Conservation (phyloP, 495 filamentous ascomycete species). For the Neurospora africana region DNA sequence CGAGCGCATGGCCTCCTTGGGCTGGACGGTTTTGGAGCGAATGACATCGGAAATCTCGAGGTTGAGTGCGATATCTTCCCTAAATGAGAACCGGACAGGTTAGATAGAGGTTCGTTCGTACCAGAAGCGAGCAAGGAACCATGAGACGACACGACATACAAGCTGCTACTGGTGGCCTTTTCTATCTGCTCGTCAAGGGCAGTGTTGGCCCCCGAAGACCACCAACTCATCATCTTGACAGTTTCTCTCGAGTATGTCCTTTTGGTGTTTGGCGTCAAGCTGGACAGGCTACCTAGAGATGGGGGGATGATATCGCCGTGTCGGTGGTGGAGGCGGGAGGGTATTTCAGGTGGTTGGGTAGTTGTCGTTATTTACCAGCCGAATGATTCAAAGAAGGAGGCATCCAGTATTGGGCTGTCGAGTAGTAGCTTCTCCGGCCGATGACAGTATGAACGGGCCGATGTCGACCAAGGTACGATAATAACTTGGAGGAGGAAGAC, state of each 20-base stretch:
- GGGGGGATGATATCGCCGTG: not conserved
- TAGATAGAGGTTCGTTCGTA: slow-evolving; percentile 10
- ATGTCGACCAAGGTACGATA: not conserved
- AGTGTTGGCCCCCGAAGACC: slow-evolving; percentile 62
- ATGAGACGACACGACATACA: slow-evolving; percentile 43
- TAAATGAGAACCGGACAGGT: slow-evolving; percentile 23
- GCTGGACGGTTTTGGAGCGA: slow-evolving; percentile 89
- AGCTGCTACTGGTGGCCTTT: slow-evolving; percentile 81
- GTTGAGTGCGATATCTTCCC: slow-evolving; percentile 92
- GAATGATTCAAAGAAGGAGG: not conserved
- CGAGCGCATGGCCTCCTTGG: slow-evolving; percentile 94
- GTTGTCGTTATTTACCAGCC: not conserved
- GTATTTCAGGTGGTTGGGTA: not conserved
- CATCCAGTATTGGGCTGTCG: not conserved
- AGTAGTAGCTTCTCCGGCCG: not conserved
- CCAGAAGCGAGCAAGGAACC: not conserved
- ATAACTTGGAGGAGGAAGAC: not conserved
- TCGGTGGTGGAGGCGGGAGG: not conserved
- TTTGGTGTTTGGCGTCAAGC: not conserved
- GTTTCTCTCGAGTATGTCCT: slow-evolving; percentile 1
- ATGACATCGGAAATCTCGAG: slow-evolving; percentile 96
- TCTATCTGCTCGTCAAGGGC: slow-evolving; percentile 96
- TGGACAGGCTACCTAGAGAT: not conserved
- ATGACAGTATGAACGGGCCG: not conserved
- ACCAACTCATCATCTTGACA: slow-evolving; percentile 74